Evolutionary conservation across 2,329 filamentous ascomycete species (phyloP).

Genomic region (Hyphodiscus sp.): DNA sequence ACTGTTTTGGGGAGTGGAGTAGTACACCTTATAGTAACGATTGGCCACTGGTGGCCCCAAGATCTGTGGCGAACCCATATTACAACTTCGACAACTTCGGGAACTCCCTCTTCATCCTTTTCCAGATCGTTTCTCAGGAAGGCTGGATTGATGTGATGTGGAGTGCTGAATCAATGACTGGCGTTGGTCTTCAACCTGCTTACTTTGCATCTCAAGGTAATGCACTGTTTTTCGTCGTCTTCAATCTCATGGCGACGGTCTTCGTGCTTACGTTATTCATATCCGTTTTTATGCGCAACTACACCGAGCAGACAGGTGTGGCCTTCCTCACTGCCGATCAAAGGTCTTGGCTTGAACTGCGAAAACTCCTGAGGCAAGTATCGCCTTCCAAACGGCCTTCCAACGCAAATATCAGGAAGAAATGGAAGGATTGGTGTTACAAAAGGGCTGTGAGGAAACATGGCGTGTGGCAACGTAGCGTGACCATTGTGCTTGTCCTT

Average conservation of each 20-base stretch:
- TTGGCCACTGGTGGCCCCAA: slow-evolving; percentile 79
- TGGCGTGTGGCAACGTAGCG: slow-evolving; percentile 79
- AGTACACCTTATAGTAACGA: slow-evolving; percentile 64
- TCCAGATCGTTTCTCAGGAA: slow-evolving; percentile 98
- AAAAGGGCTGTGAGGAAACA: slow-evolving; percentile 89
- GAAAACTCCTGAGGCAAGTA: slow-evolving; percentile 86
- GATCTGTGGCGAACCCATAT: slow-evolving; percentile 72
- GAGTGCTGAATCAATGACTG: slow-evolving; percentile 74
- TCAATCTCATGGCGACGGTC: slow-evolving; percentile 93
- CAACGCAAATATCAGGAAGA: slow-evolving; percentile 59
- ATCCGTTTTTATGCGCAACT: slow-evolving; percentile 99
- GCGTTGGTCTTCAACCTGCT: slow-evolving; percentile 65
- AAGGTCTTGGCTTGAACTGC: slow-evolving; percentile 89
- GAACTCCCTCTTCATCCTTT: slow-evolving; percentile 90
- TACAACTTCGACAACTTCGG: slow-evolving; percentile 95
- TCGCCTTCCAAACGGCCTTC: slow-evolving; percentile 91
- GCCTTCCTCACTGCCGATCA: slow-evolving; percentile 94
- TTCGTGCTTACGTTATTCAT: slow-evolving; percentile 97
- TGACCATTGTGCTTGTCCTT: slow-evolving; percentile 72
- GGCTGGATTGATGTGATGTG: slow-evolving; percentile 96
- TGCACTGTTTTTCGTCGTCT: slow-evolving; percentile 88
- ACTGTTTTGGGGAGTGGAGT: slow-evolving; percentile 80
- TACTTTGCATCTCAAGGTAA: slow-evolving; percentile 70
- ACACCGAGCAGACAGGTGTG: slow-evolving; percentile 96
- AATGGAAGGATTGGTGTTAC: slow-evolving; percentile 91